phyloP scores from a whole-genome alignment of 1,139 yeast species.

The Pichia sp. region DNA sequence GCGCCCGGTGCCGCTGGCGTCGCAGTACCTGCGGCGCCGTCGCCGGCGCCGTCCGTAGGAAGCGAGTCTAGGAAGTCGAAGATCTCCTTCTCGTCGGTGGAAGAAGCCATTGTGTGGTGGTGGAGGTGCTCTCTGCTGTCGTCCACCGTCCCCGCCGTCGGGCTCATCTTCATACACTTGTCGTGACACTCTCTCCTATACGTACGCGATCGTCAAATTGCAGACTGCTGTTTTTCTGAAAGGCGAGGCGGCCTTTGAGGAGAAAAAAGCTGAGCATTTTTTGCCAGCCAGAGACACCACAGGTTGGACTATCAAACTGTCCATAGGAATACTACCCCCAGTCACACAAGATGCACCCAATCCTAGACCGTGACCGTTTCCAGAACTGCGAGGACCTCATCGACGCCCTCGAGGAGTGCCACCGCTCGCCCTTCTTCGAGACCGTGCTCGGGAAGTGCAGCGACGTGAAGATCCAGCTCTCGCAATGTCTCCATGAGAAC shows the following conservation, averaged over 20 bases:
- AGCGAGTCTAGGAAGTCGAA: slow-evolving; percentile 84
- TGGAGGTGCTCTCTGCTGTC: neutral
- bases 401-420: slow-evolving; percentile 88
- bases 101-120: slow-evolving; percentile 8
- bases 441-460: slow-evolving; percentile 86
- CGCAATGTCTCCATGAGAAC: slow-evolving; percentile 75
- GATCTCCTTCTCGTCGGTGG: slow-evolving; percentile 70
- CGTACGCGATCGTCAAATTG: too few relatives aligned
- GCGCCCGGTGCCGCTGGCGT: too few relatives aligned
- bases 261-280: too few relatives aligned
- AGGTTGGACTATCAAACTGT: too few relatives aligned
- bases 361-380: slow-evolving; percentile 31
- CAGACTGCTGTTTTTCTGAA: neutral
- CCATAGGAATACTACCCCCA: too few relatives aligned
- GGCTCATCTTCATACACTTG: too few relatives aligned
- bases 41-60: slow-evolving; percentile 44
- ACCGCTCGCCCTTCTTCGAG: slow-evolving; percentile 62
- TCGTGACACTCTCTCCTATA: too few relatives aligned
- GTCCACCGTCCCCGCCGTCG: too few relatives aligned
- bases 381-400: slow-evolving; percentile 69
- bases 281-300: too few relatives aligned
- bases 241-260: too few relatives aligned
- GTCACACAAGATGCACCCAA: slow-evolving; percentile 32
- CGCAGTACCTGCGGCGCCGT: too few relatives aligned
- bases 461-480: slow-evolving; percentile 73